Base-by-base conservation (phyloP, 1,139 yeast genomes). In the Arxiozyma bovina region DNA sequence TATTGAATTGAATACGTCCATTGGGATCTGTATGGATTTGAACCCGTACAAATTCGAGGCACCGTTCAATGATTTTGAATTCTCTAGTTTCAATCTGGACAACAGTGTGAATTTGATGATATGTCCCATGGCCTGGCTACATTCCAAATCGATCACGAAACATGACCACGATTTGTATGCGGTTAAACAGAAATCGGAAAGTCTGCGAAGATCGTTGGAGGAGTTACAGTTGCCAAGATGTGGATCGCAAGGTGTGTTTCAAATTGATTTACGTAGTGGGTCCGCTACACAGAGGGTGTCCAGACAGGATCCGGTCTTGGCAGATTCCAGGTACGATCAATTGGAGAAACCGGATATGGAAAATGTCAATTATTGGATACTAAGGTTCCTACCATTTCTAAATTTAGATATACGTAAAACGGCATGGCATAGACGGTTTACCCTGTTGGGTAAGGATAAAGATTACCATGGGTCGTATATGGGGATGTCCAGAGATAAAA, bases 1-100 rank as follows among this genome's bases (percentile, higher is more conserved):
- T 50, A 56, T 71, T 21, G 56, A 57, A 59, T 56, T 79, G 44
- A 69, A 69, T 15, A 72, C 85, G 0, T 78, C 82, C 48, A 75
- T 90, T 55, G 97, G 96, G 0, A 89, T 91, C n/a, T 91, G 97
- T 68, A 91, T 90, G 98, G 98, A 90, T 69, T 70, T 91, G 59
- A 90, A 88, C 67, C 96, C 97, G 0, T 86, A 87, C 68, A 78
- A 86, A 65, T 91, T 90, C 67, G 75, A 79, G 60, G 90, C 96
- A 1, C 90, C 95, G 1, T 89, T 87, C 70, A 75, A 78, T 46
- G 76, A 74, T 42, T 89, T 78, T 66, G 97, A 91, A 67, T 88
- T 87, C 69, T 78, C 91, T 0, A 67, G 71, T 34, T 74, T 76
- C 52, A 83, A 88, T 56, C 67, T 73, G 41, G 63, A 71, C 1